A percentile compares a stretch with the other conserved stretches of the same genome.
Conservation (phyloP, 352 stramenopile genomes). For the Pythium utonaiense region DNA sequence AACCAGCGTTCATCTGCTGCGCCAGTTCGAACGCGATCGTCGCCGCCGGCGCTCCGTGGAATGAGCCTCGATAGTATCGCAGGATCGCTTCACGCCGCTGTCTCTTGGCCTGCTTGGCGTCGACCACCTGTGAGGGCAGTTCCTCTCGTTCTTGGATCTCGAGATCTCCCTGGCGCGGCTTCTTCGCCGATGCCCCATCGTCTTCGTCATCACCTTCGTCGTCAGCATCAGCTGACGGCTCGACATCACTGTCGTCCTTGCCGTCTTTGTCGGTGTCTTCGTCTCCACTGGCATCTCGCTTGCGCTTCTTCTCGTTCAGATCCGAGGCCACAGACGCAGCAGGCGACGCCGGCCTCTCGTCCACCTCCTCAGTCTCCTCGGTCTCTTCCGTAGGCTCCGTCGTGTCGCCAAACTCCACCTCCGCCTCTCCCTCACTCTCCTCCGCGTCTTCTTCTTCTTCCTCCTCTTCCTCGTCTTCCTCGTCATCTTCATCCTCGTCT, state of each 20-base stretch:
- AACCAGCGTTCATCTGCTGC: constrained; percentile 74
- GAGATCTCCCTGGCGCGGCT: not conserved
- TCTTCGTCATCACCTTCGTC: constrained; percentile 22
- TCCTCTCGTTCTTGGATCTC: not conserved
- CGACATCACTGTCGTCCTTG: constrained; percentile 31
- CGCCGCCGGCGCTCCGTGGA: constrained; percentile 66
- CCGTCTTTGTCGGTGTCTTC: constrained; percentile 18
- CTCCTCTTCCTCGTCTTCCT: constrained; percentile 52
- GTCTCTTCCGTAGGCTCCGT: constrained; percentile 4
- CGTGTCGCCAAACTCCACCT: constrained; percentile 40
- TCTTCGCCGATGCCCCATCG: constrained; percentile 16
- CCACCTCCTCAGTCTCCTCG: constrained; percentile 12
- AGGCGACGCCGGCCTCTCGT: constrained; percentile 11
- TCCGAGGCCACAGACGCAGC: not conserved
- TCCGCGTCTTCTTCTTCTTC: constrained; percentile 39
- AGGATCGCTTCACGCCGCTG: constrained; percentile 76
- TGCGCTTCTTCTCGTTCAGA: constrained; percentile 29
- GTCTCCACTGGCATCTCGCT: constrained; percentile 15
- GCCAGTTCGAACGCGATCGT: constrained; percentile 81
- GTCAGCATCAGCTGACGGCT: no score
- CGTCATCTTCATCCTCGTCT: constrained; percentile 54
- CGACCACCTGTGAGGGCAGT: constrained; percentile 22
- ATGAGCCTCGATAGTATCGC: constrained; percentile 94
- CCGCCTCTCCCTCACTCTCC: constrained; percentile 38
- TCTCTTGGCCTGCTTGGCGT: constrained; percentile 41